A percentile compares a stretch with the other conserved stretches of the same genome.
Evolutionary conservation across 177 flowering plant genomes (phyloP).

Genomic region (Vitis hybrid): DNA sequence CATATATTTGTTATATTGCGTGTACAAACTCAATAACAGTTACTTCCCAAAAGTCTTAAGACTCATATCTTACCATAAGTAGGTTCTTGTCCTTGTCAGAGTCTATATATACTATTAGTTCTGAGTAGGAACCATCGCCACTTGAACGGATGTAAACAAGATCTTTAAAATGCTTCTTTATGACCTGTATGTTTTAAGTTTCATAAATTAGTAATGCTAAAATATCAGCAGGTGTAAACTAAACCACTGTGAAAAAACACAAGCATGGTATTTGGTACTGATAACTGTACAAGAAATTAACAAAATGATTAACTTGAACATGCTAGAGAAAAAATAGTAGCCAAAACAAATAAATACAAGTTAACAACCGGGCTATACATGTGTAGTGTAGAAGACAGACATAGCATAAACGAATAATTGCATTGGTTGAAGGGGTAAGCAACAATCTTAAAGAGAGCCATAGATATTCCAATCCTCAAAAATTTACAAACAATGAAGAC

Average conservation of each 20-base stretch:
- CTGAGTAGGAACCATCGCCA: constrained; percentile 39
- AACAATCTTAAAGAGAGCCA: too few species aligned
- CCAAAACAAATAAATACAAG: neutral
- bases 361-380: neutral
- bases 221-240: neutral
- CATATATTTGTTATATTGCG: neutral
- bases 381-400: neutral
- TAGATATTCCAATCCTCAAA: too few species aligned
- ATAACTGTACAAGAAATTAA: neutral
- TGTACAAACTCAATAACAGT: neutral
- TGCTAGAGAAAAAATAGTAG: neutral
- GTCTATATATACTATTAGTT: constrained; percentile 66
- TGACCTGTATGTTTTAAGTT: constrained; percentile 45
- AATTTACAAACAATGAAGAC: too few species aligned
- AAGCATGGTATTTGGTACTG: too few species aligned
- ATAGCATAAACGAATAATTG: neutral
- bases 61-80: constrained; percentile 62
- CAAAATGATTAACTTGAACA: neutral
- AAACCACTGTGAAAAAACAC: neutral
- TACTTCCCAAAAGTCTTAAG: neutral
- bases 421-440: neutral
- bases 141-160: constrained; percentile 51
- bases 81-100: constrained; percentile 53
- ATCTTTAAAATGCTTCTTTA: constrained; percentile 65
- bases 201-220: constrained; percentile 11